Evolutionary conservation across 768 basidiomycete species (phyloP), one percentile per base, ranked within the genome.

Genomic region (Mycena rosella): DNA sequence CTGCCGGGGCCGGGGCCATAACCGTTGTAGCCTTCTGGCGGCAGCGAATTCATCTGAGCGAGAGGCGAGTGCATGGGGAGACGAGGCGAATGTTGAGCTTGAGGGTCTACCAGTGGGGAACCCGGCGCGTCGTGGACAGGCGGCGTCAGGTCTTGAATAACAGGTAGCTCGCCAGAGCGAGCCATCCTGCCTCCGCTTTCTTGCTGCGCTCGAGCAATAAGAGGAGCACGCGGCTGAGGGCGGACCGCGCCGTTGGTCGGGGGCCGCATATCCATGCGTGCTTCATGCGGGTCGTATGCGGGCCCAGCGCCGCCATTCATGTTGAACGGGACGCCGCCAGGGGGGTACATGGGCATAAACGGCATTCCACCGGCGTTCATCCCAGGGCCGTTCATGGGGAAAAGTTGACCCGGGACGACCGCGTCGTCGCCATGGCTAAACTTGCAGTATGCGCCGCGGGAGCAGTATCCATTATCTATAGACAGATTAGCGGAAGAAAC

Each of bases 351-450:
- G 59, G 91, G 87, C 78, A 91, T 82, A 74, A 92, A 92, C 4
- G 91, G 89, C 73, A 92, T 68, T 6, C 67, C 67, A 32, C 52
- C 77, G 0, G 80, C 86, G 40, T 78, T 76, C 48, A 84, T 72
- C 63, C 81, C 79, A 11, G 75, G 74, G 11, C 81, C 81, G 36
- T 82, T 83, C 83, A 89, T 83, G 30, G 87, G 83, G 72, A 89
- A 92, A 32, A 94, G 76, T 69, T 89, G 90, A 0, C 86, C 87
- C 0, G 92, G 94, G 11, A 93, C 82, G 55, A 94, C 89, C 32
- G 94, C 93, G 75, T 96, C 94, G 2, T 95, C 94, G 40, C 94
- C 95, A 73, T 99, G 96, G 67, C 93, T 95, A 79, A 89, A 98
- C 76, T 95, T 96, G 85, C 96, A 99, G 67, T 87, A 86, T 22